These are phyloP conservation scores for Trichoderma oligosporum DNA, from an alignment of 2,329 filamentous ascomycete genomes.

Conservation along the genomic window DNA sequence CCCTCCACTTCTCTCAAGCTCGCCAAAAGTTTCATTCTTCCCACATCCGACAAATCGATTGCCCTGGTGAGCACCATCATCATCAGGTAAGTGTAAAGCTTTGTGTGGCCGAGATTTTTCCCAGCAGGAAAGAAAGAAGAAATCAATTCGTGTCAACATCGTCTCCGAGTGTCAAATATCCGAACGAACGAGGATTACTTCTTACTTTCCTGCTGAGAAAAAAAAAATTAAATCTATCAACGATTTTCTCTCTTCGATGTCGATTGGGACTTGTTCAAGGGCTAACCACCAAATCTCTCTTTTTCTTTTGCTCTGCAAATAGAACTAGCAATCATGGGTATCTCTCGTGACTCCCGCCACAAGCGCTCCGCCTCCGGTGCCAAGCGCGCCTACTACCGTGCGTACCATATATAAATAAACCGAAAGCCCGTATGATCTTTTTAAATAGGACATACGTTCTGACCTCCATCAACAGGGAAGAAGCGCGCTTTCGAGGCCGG, in stretches of 20 bases:
- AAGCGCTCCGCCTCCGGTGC: slow-evolving; percentile 99
- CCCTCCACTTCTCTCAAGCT: slow-evolving; percentile 29
- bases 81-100: slow-evolving; percentile 45
- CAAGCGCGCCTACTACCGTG: slow-evolving; percentile 91
- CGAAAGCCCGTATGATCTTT: slow-evolving; percentile 63
- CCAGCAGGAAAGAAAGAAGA: background rate
- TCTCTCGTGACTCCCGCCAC: slow-evolving; percentile 99
- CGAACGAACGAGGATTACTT: background rate
- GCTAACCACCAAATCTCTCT: background rate
- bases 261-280: slow-evolving; percentile 22
- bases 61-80: slow-evolving; percentile 45
- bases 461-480: slow-evolving; percentile 76
- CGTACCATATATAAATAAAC: slow-evolving; percentile 43
- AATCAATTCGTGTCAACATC: background rate
- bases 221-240: no score
- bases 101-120: background rate
- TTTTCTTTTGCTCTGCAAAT: slow-evolving; percentile 22
- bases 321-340: slow-evolving; percentile 92
- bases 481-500: slow-evolving; percentile 99
- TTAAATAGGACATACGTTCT: slow-evolving; percentile 60
- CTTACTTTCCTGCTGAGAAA: no score
- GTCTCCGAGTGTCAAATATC: background rate
- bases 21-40: slow-evolving; percentile 38
- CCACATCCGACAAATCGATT: slow-evolving; percentile 44
- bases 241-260: slow-evolving; percentile 24